Conservation (phyloP, 2,329 filamentous ascomycete genomes). For the Fusarium aywerte region DNA sequence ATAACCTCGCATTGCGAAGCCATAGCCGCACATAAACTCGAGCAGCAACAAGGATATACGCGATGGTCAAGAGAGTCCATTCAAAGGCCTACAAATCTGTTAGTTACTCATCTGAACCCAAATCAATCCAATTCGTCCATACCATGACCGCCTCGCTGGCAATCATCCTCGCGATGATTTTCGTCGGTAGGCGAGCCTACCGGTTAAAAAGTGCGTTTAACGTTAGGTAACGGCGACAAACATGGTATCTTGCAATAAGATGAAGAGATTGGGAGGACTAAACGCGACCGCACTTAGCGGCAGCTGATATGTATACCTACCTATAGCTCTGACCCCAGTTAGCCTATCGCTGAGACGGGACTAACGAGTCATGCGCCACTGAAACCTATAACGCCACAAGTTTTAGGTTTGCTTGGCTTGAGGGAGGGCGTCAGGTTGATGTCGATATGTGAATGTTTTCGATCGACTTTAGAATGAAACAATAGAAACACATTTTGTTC, state of each 20-base stretch:
- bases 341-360: background rate
- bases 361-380: background rate
- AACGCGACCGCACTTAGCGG: background rate
- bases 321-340: too few relatives aligned
- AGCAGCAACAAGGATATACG: conserved; percentile 4
- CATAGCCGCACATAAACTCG: conserved; percentile 6
- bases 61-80: conserved; percentile 8
- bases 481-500: background rate
- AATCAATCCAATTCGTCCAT: background rate
- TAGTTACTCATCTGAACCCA: background rate
- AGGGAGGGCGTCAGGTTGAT: too few relatives aligned
- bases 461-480: background rate
- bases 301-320: background rate
- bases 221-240: background rate
- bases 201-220: background rate
- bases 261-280: background rate
- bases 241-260: background rate
- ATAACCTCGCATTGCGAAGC: background rate
- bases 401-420: background rate
- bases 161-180: background rate
- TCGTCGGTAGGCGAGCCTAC: background rate
- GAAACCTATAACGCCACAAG: background rate
- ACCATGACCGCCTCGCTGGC: conserved; percentile 12
- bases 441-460: background rate
- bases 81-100: conserved; percentile 2